These are phyloP conservation scores for Aaosphaeria arxii DNA, from an alignment of 2,329 filamentous ascomycete species.

Conservation along the genomic window DNA sequence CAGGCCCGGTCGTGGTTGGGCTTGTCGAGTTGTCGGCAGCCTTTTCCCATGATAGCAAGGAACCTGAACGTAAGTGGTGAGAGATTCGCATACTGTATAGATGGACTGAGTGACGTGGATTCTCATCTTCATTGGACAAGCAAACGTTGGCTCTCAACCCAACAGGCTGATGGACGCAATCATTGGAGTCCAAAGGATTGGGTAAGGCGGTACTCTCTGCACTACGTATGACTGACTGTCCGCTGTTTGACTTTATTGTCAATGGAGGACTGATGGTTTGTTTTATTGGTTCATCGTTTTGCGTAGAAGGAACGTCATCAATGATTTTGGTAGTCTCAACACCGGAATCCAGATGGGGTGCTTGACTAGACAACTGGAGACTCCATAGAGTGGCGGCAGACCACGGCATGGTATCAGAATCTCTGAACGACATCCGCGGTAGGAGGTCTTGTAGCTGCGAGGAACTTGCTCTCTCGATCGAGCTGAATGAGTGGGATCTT, in stretches of 20 bases:
- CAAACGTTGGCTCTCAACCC: too few relatives aligned
- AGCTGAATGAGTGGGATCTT: constrained; percentile 23
- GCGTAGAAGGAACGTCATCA: too few relatives aligned
- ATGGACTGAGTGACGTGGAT: constrained; percentile 34
- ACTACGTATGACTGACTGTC: too few relatives aligned
- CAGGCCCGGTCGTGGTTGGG: constrained; percentile 8
- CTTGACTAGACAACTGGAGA: constrained; percentile 16
- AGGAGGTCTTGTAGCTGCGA: constrained; percentile 9
- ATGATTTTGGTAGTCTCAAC: too few relatives aligned
- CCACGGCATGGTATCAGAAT: constrained; percentile 23
- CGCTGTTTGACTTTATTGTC: too few relatives aligned
- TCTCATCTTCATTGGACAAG: constrained; percentile 10
- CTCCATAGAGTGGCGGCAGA: constrained; percentile 25
- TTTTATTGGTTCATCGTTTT: too few relatives aligned
- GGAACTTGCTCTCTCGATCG: background rate
- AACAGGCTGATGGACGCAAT: too few relatives aligned
- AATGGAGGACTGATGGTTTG: too few relatives aligned
- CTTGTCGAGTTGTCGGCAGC: constrained; percentile 18
- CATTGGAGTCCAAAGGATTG: too few relatives aligned
- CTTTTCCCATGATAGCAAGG: constrained; percentile 36
- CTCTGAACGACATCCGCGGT: constrained; percentile 22
- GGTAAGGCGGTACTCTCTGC: too few relatives aligned
- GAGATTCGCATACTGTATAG: constrained; percentile 45
- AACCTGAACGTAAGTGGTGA: constrained; percentile 43
- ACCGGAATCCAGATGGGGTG: too few relatives aligned